Conservation (phyloP, 805 yeast species). For the Hanseniaspora singularis region DNA sequence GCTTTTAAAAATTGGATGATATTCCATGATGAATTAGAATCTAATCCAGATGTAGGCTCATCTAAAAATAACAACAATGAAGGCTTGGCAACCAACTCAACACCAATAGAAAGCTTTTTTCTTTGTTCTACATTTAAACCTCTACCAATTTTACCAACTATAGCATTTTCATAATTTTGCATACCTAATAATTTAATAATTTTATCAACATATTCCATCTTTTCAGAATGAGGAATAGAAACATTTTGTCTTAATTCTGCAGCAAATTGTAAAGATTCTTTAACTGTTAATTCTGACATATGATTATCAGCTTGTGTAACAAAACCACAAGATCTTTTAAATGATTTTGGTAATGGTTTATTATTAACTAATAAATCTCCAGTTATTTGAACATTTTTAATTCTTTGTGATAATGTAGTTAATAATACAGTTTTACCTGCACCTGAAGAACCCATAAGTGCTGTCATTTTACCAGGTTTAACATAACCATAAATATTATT, state of each 20-base stretch:
- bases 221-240: slow-evolving; percentile 44
- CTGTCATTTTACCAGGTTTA: slow-evolving; percentile 70
- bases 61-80: slow-evolving; percentile 50
- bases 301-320: slow-evolving; percentile 76
- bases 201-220: slow-evolving; percentile 55
- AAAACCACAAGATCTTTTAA: slow-evolving; percentile 68
- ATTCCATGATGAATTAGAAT: slow-evolving; percentile 57
- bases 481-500: slow-evolving; percentile 57
- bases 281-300: slow-evolving; percentile 53
- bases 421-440: slow-evolving; percentile 75
- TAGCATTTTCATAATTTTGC: slow-evolving; percentile 62
- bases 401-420: slow-evolving; percentile 61
- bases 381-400: slow-evolving; percentile 56
- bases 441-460: slow-evolving; percentile 78
- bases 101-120: slow-evolving; percentile 58
- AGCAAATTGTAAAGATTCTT: slow-evolving; percentile 61
- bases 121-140: slow-evolving; percentile 61
- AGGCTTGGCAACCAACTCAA: slow-evolving; percentile 60
- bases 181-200: slow-evolving; percentile 56
- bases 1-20: slow-evolving; percentile 55
- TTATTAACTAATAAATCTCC: slow-evolving; percentile 68
- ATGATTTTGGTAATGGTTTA: slow-evolving; percentile 43
- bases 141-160: slow-evolving; percentile 64
- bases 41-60: slow-evolving; percentile 66
- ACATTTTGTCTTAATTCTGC: slow-evolving; percentile 62